Evolutionary conservation across 768 basidiomycete species (phyloP).

Genomic region (Termitomyces titanicus): DNA sequence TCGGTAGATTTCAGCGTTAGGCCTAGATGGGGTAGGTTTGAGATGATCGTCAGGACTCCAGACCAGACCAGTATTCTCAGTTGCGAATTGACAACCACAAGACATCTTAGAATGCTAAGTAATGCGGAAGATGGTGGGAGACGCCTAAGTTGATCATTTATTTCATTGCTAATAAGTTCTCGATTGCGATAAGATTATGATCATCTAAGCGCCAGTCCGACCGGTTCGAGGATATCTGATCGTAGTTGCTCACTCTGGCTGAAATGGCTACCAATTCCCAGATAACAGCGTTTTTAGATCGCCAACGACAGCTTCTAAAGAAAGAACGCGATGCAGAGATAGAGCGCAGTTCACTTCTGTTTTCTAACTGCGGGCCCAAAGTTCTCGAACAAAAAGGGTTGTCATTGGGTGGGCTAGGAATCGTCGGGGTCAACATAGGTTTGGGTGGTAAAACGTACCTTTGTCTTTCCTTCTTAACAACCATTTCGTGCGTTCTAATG

Average conservation of each 20-base stretch:
- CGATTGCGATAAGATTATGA: too few relatives aligned
- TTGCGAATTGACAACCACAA: conserved; percentile 13
- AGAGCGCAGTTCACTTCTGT: conserved; percentile 69
- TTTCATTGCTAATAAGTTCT: too few relatives aligned
- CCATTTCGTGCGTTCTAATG: conserved; percentile 15
- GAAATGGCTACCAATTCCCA: conserved; percentile 31
- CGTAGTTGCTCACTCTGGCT: too few relatives aligned
- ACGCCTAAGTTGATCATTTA: too few relatives aligned
- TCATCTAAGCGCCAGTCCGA: too few relatives aligned
- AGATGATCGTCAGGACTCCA: conserved; percentile 42
- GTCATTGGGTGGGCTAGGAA: conserved; percentile 68
- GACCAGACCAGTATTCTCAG: conserved; percentile 17
- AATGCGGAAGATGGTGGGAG: too few relatives aligned
- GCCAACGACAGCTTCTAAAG: conserved; percentile 63
- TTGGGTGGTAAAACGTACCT: conserved; percentile 88
- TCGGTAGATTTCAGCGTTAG: conserved; percentile 38
- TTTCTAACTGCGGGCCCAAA: conserved; percentile 80
- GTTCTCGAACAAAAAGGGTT: conserved; percentile 88
- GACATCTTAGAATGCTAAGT: conserved; percentile 2
- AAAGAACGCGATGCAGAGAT: conserved; percentile 84
- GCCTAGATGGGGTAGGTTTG: conserved; percentile 27
- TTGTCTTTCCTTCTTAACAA: not conserved
- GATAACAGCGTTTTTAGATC: conserved; percentile 57
- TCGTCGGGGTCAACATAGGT: conserved; percentile 73
- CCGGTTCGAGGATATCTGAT: too few relatives aligned